A percentile compares a stretch with the other conserved stretches of the same genome.
Conservation (phyloP, 371 early-diverging fungal genomes). For the Mortierella sp. region DNA sequence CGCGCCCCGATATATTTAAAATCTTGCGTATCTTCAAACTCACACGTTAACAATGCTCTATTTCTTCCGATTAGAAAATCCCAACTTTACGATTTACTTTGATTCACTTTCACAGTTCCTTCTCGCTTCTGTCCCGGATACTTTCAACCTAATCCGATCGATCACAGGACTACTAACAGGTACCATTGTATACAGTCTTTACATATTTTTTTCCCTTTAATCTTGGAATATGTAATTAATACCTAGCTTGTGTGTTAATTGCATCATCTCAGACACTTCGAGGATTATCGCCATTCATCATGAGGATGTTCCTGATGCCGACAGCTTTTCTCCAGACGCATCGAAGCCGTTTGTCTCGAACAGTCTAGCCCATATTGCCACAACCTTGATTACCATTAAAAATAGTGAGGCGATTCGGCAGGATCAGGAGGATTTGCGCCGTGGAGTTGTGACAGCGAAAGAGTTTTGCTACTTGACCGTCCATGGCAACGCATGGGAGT, state of each 20-base stretch:
- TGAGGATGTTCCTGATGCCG: conserved; percentile 51
- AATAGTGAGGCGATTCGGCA: conserved; percentile 36
- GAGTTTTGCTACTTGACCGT: conserved; percentile 45
- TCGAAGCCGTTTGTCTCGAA: conserved; percentile 47
- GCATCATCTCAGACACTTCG: conserved; percentile 23
- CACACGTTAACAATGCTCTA: background rate
- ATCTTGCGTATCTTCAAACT: background rate
- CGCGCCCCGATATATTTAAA: background rate
- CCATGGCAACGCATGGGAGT: conserved; percentile 45
- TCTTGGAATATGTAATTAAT: background rate
- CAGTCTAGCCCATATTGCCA: conserved; percentile 50
- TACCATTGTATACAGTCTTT: background rate
- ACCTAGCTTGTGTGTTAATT: background rate
- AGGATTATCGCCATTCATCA: conserved; percentile 52
- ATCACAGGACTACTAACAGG: conserved; percentile 36
- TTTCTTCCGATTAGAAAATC: conserved; percentile 8
- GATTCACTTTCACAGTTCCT: conserved; percentile 48
- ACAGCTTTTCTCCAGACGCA: conserved; percentile 32
- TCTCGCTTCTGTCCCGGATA: conserved; percentile 37
- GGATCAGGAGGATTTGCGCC: conserved; percentile 46
- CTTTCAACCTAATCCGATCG: conserved; percentile 53
- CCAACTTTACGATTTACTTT: conserved; percentile 43
- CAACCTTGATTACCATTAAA: conserved; percentile 36
- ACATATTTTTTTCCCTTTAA: background rate
- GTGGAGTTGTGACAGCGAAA: conserved; percentile 29